A percentile compares a stretch with the other conserved stretches of the same genome.
These are phyloP conservation scores for Zymoseptoria crescenta DNA, from an alignment of 2,329 filamentous ascomycete species.

Conservation along the genomic window DNA sequence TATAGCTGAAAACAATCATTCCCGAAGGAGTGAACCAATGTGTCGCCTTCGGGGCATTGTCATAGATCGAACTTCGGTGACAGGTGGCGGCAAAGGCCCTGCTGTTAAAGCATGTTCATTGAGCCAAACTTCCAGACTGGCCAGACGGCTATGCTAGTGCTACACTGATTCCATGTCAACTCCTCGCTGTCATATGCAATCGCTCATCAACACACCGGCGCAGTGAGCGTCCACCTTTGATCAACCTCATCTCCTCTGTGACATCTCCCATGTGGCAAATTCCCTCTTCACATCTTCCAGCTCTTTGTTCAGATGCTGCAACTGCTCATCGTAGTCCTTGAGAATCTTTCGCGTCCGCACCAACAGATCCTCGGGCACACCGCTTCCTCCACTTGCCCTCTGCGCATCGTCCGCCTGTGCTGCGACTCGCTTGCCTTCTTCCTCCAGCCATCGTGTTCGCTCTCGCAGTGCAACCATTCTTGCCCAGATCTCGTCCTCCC, in stretches of 20 bases:
- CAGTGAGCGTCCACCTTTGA: background rate
- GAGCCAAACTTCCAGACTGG: background rate
- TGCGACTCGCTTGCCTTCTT: slow-evolving; percentile 63
- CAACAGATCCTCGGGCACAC: slow-evolving; percentile 62
- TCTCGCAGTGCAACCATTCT: slow-evolving; percentile 67
- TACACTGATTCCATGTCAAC: background rate
- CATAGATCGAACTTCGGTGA: too few species aligned
- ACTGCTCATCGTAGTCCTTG: slow-evolving; percentile 73
- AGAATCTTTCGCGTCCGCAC: slow-evolving; percentile 70
- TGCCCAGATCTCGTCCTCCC: slow-evolving; percentile 81
- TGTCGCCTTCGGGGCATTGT: too few species aligned
- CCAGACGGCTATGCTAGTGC: background rate
- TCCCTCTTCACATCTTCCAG: slow-evolving; percentile 52
- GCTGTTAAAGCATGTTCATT: background rate
- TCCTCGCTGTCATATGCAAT: background rate
- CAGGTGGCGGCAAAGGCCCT: background rate
- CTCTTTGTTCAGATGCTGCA: slow-evolving; percentile 64
- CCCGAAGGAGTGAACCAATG: background rate
- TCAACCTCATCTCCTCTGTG: slow-evolving; percentile 6
- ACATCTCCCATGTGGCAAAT: slow-evolving; percentile 47
- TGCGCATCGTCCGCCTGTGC: slow-evolving; percentile 32
- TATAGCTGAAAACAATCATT: background rate
- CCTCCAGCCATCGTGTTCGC: slow-evolving; percentile 62
- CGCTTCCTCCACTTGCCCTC: slow-evolving; percentile 41
- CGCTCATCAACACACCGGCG: background rate